Conservation (phyloP, 768 basidiomycete species). For the Kwoniella botswanensis region DNA sequence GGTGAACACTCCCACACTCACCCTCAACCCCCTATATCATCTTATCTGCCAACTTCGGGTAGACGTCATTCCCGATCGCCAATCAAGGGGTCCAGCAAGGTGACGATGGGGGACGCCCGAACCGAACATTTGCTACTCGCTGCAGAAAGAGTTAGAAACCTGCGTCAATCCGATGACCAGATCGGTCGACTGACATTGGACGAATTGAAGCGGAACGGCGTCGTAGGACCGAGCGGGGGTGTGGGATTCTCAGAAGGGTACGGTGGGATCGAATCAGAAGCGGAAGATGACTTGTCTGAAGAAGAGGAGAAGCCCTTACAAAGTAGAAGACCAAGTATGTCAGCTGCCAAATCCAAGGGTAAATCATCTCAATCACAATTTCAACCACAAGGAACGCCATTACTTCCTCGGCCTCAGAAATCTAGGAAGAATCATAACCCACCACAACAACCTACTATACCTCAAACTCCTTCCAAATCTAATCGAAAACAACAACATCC, state of each 20-base stretch:
- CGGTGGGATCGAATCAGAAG: conserved; percentile 35
- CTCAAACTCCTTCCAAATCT: conserved; percentile 33
- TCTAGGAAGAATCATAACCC: conserved; percentile 32
- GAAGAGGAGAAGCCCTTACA: conserved; percentile 31
- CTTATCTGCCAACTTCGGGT: neutral
- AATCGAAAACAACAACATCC: conserved; percentile 11
- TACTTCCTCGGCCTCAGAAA: conserved; percentile 31
- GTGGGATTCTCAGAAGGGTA: conserved; percentile 54
- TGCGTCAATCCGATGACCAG: conserved; percentile 29
- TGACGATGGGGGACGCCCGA: conserved; percentile 52
- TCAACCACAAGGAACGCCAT: conserved; percentile 28
- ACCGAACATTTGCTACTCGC: conserved; percentile 52
- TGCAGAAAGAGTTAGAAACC: conserved; percentile 41
- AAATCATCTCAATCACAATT: conserved; percentile 5
- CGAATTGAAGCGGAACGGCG: conserved; percentile 42
- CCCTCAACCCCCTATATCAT: neutral
- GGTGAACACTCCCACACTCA: conserved; percentile 3
- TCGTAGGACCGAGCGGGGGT: conserved; percentile 53
- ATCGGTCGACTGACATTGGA: conserved; percentile 47
- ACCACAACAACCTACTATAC: conserved; percentile 11
- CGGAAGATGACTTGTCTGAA: conserved; percentile 32
- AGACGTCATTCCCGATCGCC: conserved; percentile 29
- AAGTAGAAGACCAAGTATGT: conserved; percentile 25
- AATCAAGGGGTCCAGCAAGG: conserved; percentile 6
- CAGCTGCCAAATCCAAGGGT: conserved; percentile 27